These are phyloP conservation scores for Pyrus hybrid DNA, from an alignment of 331 rosid species.

Conservation along the genomic window DNA sequence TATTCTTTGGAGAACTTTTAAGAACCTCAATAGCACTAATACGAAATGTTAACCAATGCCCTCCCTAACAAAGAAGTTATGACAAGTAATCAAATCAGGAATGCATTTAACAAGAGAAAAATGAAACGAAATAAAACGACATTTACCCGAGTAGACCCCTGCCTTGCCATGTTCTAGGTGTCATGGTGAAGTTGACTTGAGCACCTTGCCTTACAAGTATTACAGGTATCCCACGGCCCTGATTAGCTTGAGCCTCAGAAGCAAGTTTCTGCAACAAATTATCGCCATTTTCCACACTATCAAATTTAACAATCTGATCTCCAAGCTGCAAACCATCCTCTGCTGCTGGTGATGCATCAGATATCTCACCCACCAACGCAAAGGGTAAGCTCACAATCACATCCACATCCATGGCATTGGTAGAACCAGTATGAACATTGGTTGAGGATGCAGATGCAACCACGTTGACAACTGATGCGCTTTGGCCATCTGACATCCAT, in stretches of 20 bases:
- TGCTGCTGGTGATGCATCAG: conserved; percentile 86
- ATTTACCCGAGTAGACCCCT: conserved; percentile 88
- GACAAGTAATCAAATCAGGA: background rate
- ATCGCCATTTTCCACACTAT: conserved; percentile 75
- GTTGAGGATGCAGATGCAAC: conserved; percentile 35
- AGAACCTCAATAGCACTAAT: background rate
- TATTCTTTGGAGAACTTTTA: background rate
- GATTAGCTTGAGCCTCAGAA: conserved; percentile 64
- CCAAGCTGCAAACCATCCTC: conserved; percentile 91
- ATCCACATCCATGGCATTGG: conserved; percentile 49
- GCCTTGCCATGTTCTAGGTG: conserved; percentile 94
- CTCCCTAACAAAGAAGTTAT: background rate
- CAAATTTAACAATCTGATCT: conserved; percentile 84
- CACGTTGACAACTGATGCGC: conserved; percentile 17
- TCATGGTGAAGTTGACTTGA: conserved; percentile 50
- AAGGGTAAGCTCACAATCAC: conserved; percentile 51
- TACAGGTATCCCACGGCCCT: conserved; percentile 45
- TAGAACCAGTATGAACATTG: conserved; percentile 30
- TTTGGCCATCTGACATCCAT: conserved; percentile 30
- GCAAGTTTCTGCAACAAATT: conserved; percentile 62
- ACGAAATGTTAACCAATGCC: background rate
- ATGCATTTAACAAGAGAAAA: background rate
- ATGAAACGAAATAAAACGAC: background rate
- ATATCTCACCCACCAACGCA: conserved; percentile 85
- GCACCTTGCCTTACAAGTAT: conserved; percentile 69